phyloP scores from a whole-genome alignment of 2,329 filamentous ascomycete species.

The Xylariaceae sp. region DNA sequence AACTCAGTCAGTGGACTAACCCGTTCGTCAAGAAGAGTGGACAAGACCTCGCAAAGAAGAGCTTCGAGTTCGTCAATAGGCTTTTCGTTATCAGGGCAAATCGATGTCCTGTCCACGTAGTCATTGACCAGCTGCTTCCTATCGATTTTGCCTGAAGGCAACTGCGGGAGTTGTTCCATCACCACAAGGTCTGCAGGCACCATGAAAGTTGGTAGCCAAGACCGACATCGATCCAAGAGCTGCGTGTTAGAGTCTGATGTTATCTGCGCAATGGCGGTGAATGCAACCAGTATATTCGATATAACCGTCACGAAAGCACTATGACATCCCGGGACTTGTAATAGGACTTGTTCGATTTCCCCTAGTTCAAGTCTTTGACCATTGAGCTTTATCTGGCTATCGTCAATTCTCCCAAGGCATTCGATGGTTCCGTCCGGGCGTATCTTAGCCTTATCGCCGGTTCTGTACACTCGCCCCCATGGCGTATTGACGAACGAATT shows the following conservation, averaged over 20 bases:
- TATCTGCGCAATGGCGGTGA: slow-evolving; percentile 53
- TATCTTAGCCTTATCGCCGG: slow-evolving; percentile 75
- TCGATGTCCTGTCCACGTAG: slow-evolving; percentile 34
- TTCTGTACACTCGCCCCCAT: slow-evolving; percentile 71
- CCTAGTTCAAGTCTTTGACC: slow-evolving; percentile 79
- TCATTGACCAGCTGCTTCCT: slow-evolving; percentile 55
- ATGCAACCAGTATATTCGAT: slow-evolving; percentile 64
- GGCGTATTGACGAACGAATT: slow-evolving; percentile 63
- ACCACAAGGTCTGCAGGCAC: slow-evolving; percentile 67
- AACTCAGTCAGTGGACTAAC: slow-evolving; percentile 30
- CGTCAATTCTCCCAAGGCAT: slow-evolving; percentile 72
- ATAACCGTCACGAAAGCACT: slow-evolving; percentile 63
- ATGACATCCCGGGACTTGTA: slow-evolving; percentile 56
- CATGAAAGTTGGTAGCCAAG: slow-evolving; percentile 81
- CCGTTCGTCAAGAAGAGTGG: slow-evolving; percentile 24
- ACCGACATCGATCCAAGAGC: slow-evolving; percentile 56
- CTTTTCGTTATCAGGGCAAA: slow-evolving; percentile 7
- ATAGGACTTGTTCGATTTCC: slow-evolving; percentile 66
- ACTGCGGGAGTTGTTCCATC: slow-evolving; percentile 59
- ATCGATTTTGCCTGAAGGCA: slow-evolving; percentile 82
- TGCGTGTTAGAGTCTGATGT: slow-evolving; percentile 32
- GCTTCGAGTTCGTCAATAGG: slow-evolving; percentile 32
- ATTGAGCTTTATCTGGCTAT: slow-evolving; percentile 79
- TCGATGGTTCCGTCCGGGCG: slow-evolving; percentile 65
- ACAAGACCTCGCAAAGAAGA: slow-evolving; percentile 31